Evolutionary conservation across 768 basidiomycete genomes (phyloP).

Genomic region (Cystofilobasidium capitatum): DNA sequence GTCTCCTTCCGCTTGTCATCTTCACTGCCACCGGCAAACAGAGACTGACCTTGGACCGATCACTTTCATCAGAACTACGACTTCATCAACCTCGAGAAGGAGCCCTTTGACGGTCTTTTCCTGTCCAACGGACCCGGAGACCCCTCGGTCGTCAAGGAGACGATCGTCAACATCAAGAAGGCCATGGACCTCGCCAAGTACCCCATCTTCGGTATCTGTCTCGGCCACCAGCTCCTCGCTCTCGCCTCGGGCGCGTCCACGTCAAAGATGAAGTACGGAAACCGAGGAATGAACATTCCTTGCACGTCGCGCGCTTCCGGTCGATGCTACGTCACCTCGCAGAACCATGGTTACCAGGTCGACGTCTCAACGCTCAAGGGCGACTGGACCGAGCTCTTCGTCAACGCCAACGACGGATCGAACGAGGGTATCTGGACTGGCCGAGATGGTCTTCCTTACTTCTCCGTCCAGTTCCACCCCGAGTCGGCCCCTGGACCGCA

Average conservation of each 20-base stretch:
- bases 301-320: slow-evolving; percentile 89
- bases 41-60: background rate
- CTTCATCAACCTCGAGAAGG: slow-evolving; percentile 51
- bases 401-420: slow-evolving; percentile 91
- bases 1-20: slow-evolving; percentile 13
- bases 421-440: slow-evolving; percentile 96
- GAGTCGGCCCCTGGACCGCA: slow-evolving; percentile 93
- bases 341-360: slow-evolving; percentile 97
- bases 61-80: slow-evolving; percentile 54
- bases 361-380: slow-evolving; percentile 63
- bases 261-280: slow-evolving; percentile 99
- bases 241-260: slow-evolving; percentile 88
- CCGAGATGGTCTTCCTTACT: slow-evolving; percentile 68
- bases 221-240: slow-evolving; percentile 93
- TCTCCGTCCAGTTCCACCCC: slow-evolving; percentile 99
- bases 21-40: background rate
- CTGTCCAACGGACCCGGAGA: slow-evolving; percentile 97
- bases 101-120: slow-evolving; percentile 89
- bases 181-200: slow-evolving; percentile 47
- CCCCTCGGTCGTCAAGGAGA: slow-evolving; percentile 68
- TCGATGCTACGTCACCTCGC: slow-evolving; percentile 96
- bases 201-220: slow-evolving; percentile 96
- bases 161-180: slow-evolving; percentile 59
- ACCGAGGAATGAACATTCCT: slow-evolving; percentile 97
- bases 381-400: slow-evolving; percentile 90